Evolutionary conservation across 2,329 filamentous ascomycete species (phyloP).

Genomic region (Stemphylium vesicarium): DNA sequence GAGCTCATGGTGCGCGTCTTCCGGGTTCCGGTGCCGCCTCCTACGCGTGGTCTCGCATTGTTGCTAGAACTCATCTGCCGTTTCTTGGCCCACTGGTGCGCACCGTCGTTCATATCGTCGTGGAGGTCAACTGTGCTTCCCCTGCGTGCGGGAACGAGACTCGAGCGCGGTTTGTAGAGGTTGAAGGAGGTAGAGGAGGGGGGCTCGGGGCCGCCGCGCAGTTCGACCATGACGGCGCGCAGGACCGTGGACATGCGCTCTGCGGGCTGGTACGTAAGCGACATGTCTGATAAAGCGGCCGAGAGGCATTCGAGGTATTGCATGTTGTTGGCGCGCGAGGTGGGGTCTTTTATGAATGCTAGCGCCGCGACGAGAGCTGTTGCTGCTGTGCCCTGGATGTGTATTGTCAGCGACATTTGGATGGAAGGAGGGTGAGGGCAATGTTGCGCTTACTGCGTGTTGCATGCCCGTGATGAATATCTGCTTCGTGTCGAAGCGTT

Average conservation of each 20-base stretch:
- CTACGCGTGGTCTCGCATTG: slow-evolving; percentile 20
- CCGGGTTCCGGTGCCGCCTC: slow-evolving; percentile 14
- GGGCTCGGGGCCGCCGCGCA: slow-evolving; percentile 39
- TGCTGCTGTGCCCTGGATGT: slow-evolving; percentile 57
- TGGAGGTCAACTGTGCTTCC: slow-evolving; percentile 35
- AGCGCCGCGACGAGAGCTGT: slow-evolving; percentile 61
- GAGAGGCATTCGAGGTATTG: slow-evolving; percentile 62
- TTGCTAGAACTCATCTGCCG: slow-evolving; percentile 30
- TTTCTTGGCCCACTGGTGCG: slow-evolving; percentile 26
- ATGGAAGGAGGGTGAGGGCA: neutral
- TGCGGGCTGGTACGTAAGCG: slow-evolving; percentile 60
- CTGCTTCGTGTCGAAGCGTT: slow-evolving; percentile 59
- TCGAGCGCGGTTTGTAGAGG: slow-evolving; percentile 36
- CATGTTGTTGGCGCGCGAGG: slow-evolving; percentile 51
- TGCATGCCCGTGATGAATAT: slow-evolving; percentile 60
- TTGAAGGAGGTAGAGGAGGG: slow-evolving; percentile 17
- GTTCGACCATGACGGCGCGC: slow-evolving; percentile 59
- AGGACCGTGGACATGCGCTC: slow-evolving; percentile 61
- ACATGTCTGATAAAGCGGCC: slow-evolving; percentile 60
- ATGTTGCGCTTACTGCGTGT: slow-evolving; percentile 50
- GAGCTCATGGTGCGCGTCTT: slow-evolving; percentile 9
- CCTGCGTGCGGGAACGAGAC: slow-evolving; percentile 39
- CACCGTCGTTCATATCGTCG: slow-evolving; percentile 1
- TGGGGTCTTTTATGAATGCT: slow-evolving; percentile 48
- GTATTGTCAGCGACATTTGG: neutral